These are phyloP conservation scores for Cyclotella distinguenda DNA, from an alignment of 108 stramenopile genomes.

Conservation along the genomic window DNA sequence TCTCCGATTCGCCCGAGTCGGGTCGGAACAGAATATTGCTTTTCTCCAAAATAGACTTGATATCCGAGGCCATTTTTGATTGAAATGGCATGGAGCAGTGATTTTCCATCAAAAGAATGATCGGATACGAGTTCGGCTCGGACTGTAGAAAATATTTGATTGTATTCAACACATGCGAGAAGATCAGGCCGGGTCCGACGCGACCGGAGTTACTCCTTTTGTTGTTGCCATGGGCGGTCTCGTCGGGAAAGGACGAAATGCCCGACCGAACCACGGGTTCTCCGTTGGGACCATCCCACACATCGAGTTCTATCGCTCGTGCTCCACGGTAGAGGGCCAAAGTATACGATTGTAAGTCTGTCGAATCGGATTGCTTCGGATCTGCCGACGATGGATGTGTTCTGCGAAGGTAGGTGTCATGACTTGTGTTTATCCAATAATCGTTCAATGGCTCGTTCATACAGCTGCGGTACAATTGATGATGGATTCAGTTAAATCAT, in stretches of 20 bases:
- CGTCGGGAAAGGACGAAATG: slow-evolving; percentile 17
- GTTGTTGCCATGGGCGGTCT: slow-evolving; percentile 4
- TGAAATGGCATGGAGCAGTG: slow-evolving; percentile 86
- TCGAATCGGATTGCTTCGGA: slow-evolving; percentile 7
- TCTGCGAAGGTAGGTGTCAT: slow-evolving; percentile 86
- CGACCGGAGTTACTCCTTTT: slow-evolving; percentile 1
- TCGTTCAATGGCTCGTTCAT: slow-evolving; percentile 87
- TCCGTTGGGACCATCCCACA: slow-evolving; percentile 76
- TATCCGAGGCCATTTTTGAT: slow-evolving; percentile 68
- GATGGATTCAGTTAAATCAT: background rate
- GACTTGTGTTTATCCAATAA: slow-evolving; percentile 91
- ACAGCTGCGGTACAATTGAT: slow-evolving; percentile 59
- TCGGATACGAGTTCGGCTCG: slow-evolving; percentile 71
- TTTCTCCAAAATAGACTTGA: slow-evolving; percentile 54
- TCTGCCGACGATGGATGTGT: slow-evolving; percentile 19
- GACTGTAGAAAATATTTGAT: slow-evolving; percentile 51
- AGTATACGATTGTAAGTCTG: slow-evolving; percentile 62
- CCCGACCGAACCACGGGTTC: slow-evolving; percentile 51
- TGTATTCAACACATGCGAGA: slow-evolving; percentile 51
- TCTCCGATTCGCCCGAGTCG: slow-evolving; percentile 8
- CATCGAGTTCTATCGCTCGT: slow-evolving; percentile 90
- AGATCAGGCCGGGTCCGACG: slow-evolving; percentile 11
- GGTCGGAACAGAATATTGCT: slow-evolving; percentile 48
- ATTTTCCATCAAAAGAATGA: slow-evolving; percentile 93
- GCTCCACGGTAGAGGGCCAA: slow-evolving; percentile 72